A percentile compares a stretch with the other conserved stretches of the same genome.
Conservation (phyloP, 2,329 filamentous ascomycete genomes). For the Aureobasidium sp. region DNA sequence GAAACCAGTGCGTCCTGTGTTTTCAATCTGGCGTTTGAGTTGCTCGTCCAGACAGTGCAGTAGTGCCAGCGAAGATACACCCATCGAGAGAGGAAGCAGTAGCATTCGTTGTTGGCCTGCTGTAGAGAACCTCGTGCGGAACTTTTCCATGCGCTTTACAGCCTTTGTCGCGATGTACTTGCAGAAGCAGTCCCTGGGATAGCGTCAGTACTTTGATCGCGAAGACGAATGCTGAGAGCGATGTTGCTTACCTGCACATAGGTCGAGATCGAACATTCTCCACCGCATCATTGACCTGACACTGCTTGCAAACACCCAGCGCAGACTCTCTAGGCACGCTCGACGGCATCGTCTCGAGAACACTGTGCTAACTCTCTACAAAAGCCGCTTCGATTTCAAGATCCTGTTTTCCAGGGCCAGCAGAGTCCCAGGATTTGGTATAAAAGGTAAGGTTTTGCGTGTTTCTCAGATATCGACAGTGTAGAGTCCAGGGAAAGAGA, state of each 20-base stretch:
- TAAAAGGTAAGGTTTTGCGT: neutral
- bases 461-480: neutral
- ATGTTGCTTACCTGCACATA: constrained; percentile 50
- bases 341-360: neutral
- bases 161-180: constrained; percentile 72
- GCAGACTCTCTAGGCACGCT: neutral
- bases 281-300: constrained; percentile 43
- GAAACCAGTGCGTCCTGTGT: constrained; percentile 60
- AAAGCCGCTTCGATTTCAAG: neutral
- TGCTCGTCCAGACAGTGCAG: constrained; percentile 69
- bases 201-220: neutral
- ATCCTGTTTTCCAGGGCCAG: neutral
- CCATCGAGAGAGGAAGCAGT: constrained; percentile 75
- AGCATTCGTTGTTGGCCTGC: constrained; percentile 48
- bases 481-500: neutral
- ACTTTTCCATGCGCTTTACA: constrained; percentile 66
- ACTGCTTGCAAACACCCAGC: constrained; percentile 46
- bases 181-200: constrained; percentile 62
- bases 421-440: neutral
- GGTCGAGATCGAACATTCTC: constrained; percentile 52
- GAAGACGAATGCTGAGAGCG: neutral
- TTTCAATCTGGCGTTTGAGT: constrained; percentile 56
- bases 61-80: constrained; percentile 70
- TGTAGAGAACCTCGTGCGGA: constrained; percentile 37
- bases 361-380: neutral